phyloP scores from a whole-genome alignment of 345 rosid genomes.

The Geranium rotundifolium region DNA sequence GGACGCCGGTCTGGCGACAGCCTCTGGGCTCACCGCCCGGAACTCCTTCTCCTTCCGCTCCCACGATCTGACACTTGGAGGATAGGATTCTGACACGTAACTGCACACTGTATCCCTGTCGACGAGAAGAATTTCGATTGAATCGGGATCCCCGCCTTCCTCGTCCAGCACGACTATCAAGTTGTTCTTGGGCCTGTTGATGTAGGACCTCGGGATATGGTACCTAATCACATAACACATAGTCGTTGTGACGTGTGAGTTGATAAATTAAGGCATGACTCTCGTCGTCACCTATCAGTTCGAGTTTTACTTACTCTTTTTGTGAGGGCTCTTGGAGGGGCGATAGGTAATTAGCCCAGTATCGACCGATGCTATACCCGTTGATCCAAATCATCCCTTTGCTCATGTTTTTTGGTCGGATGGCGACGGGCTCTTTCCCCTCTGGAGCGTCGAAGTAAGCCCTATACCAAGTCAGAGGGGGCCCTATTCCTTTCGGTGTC shows the following conservation, averaged over 20 bases:
- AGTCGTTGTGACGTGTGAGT: not conserved
- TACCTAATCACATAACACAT: slow-evolving; percentile 16
- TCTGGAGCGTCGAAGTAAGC: slow-evolving; percentile 27
- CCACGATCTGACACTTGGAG: slow-evolving; percentile 21
- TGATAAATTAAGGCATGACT: not conserved
- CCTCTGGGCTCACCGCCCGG: slow-evolving; percentile 8
- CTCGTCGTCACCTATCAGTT: not conserved
- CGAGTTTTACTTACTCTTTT: slow-evolving; percentile 20
- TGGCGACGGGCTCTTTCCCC: slow-evolving; percentile 31
- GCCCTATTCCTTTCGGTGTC: slow-evolving; percentile 9
- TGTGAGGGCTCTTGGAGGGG: slow-evolving; percentile 31
- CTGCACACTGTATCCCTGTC: slow-evolving; percentile 35
- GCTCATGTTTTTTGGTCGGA: slow-evolving; percentile 21
- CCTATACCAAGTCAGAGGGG: slow-evolving; percentile 36
- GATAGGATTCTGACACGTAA: slow-evolving; percentile 19
- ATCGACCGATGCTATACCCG: slow-evolving; percentile 33
- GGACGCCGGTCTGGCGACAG: slow-evolving; percentile 15
- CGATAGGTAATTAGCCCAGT: slow-evolving; percentile 32
- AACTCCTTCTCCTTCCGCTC: slow-evolving; percentile 14
- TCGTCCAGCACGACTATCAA: slow-evolving; percentile 32
- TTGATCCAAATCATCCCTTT: slow-evolving; percentile 49
- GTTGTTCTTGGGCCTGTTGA: slow-evolving; percentile 26
- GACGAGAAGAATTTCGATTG: slow-evolving; percentile 22
- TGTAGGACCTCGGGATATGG: slow-evolving; percentile 34
- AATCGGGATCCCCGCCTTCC: slow-evolving; percentile 21